These are phyloP conservation scores for Cyclaneusma minus DNA, from an alignment of 2,329 filamentous ascomycete species.

Conservation along the genomic window DNA sequence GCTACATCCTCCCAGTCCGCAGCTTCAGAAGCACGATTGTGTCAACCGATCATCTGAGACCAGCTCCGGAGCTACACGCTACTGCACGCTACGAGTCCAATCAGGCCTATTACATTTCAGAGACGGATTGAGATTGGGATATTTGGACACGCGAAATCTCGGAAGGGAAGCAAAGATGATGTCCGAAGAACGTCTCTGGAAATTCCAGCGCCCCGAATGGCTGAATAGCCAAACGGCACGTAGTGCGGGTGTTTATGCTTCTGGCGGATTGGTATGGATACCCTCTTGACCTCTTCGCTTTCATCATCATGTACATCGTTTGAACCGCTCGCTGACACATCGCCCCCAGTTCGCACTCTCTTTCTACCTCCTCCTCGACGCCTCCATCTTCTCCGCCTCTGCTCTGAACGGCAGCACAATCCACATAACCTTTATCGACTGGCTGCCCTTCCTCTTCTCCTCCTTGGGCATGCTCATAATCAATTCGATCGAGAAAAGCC, in stretches of 20 bases:
- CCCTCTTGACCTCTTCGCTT: background rate
- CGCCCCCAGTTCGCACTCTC: conserved; percentile 45
- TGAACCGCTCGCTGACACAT: background rate
- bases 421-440: conserved; percentile 54
- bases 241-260: conserved; percentile 45
- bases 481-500: conserved; percentile 53
- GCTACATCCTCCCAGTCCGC: too few species aligned
- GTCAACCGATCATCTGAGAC: too few species aligned
- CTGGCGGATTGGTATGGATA: conserved; percentile 43
- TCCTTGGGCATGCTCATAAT: conserved; percentile 56
- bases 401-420: conserved; percentile 37
- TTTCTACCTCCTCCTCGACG: conserved; percentile 54
- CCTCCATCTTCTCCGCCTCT: conserved; percentile 50
- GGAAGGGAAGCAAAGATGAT: conserved; percentile 26
- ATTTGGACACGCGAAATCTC: too few species aligned
- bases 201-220: conserved; percentile 52
- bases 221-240: conserved; percentile 48
- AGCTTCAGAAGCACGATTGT: too few species aligned
- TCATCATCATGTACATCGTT: background rate
- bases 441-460: conserved; percentile 53
- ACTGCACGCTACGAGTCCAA: too few species aligned
- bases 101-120: too few species aligned
- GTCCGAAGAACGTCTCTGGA: conserved; percentile 52
- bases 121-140: too few species aligned
- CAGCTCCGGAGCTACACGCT: too few species aligned